Conservation (phyloP, 768 basidiomycete species). For the Naematelia aurantialba region DNA sequence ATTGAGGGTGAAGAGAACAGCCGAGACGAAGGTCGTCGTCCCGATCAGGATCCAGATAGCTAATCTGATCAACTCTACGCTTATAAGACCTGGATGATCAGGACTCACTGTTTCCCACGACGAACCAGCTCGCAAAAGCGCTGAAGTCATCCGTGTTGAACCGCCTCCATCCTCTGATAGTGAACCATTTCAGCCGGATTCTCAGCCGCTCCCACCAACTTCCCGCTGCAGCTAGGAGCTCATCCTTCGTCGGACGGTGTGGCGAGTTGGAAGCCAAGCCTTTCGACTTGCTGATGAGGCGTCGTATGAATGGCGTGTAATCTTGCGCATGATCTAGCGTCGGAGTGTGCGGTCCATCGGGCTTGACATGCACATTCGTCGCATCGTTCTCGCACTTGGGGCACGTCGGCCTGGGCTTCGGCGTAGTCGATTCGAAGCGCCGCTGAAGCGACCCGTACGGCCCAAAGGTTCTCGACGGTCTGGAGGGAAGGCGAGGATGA, state of each 20-base stretch:
- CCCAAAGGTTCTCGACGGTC: not conserved
- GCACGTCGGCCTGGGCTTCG: conserved; percentile 1
- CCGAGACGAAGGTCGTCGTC: conserved; percentile 95
- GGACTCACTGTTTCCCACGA: conserved; percentile 73
- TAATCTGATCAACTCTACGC: conserved; percentile 13
- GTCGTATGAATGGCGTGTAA: conserved; percentile 46
- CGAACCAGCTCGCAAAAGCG: conserved; percentile 90
- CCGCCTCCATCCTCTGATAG: conserved; percentile 85
- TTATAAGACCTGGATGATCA: not conserved
- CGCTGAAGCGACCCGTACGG: not conserved
- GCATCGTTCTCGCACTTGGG: conserved; percentile 1
- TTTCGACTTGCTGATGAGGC: conserved; percentile 35
- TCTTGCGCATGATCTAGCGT: conserved; percentile 39
- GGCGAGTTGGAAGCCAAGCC: conserved; percentile 30
- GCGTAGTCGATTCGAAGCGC: conserved; percentile 1
- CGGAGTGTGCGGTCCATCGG: not conserved
- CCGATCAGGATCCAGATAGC: conserved; percentile 90
- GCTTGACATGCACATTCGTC: not conserved
- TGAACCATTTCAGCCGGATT: conserved; percentile 96
- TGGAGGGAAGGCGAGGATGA: conserved; percentile 4
- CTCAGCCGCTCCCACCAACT: conserved; percentile 86
- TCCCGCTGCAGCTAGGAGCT: conserved; percentile 77
- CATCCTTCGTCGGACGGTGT: conserved; percentile 72
- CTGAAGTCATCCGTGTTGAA: conserved; percentile 97
- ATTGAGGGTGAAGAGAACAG: conserved; percentile 82